Evolutionary conservation across 306 rosid genomes (phyloP).

Genomic region (Sicyos edulis): DNA sequence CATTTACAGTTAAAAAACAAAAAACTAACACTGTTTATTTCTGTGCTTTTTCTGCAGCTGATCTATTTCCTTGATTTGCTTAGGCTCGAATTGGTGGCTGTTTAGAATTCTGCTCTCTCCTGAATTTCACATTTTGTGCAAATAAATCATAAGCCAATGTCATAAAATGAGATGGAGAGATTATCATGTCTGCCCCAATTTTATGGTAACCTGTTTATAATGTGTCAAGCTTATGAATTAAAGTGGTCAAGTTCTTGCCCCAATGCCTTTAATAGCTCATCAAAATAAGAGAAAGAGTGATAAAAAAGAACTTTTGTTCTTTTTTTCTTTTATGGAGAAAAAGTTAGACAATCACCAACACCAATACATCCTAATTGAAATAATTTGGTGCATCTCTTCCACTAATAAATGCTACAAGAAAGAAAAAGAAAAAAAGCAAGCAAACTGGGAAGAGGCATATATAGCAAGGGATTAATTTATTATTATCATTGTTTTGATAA

Average conservation of each 20-base stretch:
- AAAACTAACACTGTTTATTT: constrained; percentile 24
- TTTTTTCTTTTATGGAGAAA: background rate
- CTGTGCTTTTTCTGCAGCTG: constrained; percentile 15
- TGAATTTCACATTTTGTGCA: constrained; percentile 35
- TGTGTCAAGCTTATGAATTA: constrained; percentile 43
- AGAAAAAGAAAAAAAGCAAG: background rate
- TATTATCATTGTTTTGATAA: no score
- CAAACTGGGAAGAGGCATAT: background rate
- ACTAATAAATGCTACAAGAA: constrained; percentile 10
- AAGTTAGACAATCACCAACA: constrained; percentile 37
- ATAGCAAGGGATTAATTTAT: background rate
- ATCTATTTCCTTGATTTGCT: constrained; percentile 22
- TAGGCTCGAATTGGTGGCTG: constrained; percentile 48
- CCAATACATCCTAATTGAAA: constrained; percentile 31
- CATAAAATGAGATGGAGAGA: no score
- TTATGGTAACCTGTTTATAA: constrained; percentile 28
- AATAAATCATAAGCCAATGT: background rate
- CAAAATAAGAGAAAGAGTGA: constrained; percentile 89
- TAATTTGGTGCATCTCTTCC: constrained; percentile 25
- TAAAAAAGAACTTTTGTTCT: constrained; percentile 57
- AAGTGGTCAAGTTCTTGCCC: constrained; percentile 73
- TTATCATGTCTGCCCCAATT: background rate
- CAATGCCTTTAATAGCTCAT: constrained; percentile 64
- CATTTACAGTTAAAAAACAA: constrained; percentile 18
- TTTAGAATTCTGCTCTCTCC: constrained; percentile 65